Conservation (phyloP, 2,329 filamentous ascomycete genomes). For the Trichophyton rubrum region DNA sequence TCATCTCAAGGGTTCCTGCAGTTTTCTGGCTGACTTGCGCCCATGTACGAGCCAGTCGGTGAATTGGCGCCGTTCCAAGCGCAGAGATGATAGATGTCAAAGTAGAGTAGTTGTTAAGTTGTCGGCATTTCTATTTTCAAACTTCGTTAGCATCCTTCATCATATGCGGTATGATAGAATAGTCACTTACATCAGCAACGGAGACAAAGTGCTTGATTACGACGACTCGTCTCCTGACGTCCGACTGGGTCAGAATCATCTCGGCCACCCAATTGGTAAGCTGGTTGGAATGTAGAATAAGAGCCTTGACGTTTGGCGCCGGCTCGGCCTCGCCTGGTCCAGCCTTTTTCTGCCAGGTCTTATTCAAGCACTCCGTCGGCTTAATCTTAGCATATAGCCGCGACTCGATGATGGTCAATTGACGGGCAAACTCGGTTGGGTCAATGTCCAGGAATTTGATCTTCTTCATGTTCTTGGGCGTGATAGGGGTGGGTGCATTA, state of each 20-base stretch:
- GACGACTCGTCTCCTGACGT: constrained; percentile 89
- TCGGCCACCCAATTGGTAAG: constrained; percentile 99
- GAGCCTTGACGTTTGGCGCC: constrained; percentile 83
- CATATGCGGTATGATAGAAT: background rate
- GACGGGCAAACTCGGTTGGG: constrained; percentile 87
- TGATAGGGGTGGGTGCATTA: constrained; percentile 72
- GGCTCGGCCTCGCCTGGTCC: constrained; percentile 54
- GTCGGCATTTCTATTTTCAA: constrained; percentile 65
- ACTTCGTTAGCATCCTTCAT: background rate
- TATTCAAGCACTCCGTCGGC: constrained; percentile 90
- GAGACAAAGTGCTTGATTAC: constrained; percentile 98
- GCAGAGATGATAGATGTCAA: constrained; percentile 96
- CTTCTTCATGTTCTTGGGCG: constrained; percentile 99
- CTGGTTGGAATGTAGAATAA: constrained; percentile 96
- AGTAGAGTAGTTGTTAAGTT: constrained; percentile 92
- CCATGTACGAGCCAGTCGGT: constrained; percentile 88
- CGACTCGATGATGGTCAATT: constrained; percentile 93
- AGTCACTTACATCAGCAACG: constrained; percentile 65
- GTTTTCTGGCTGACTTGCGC: constrained; percentile 80
- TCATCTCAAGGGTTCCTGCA: constrained; percentile 65
- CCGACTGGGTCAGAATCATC: constrained; percentile 91
- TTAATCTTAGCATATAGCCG: constrained; percentile 91
- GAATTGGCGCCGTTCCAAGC: constrained; percentile 84
- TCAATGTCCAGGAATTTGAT: constrained; percentile 97
- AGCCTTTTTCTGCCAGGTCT: constrained; percentile 97